These are phyloP conservation scores for Fusarium mundagurra DNA, from an alignment of 2,329 filamentous ascomycete genomes.

Conservation along the genomic window DNA sequence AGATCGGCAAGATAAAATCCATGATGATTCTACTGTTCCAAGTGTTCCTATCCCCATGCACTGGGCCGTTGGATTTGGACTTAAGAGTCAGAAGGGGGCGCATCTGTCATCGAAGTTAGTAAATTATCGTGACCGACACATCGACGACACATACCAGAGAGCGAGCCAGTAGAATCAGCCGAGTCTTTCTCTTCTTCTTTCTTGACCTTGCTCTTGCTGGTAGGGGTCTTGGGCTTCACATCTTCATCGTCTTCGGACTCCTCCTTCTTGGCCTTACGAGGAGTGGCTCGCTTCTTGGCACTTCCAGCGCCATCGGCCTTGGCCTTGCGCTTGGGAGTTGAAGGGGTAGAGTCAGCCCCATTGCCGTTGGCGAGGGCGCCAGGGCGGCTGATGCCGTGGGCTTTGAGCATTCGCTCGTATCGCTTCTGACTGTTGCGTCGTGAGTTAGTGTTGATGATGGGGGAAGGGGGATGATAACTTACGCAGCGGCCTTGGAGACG, in stretches of 20 bases:
- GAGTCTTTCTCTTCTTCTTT: slow-evolving; percentile 34
- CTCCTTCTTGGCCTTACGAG: slow-evolving; percentile 40
- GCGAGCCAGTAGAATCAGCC: slow-evolving; percentile 16
- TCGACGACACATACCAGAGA: slow-evolving; percentile 30
- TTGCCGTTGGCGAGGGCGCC: slow-evolving; percentile 5
- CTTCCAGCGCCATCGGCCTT: slow-evolving; percentile 31
- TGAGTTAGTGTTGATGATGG: background rate
- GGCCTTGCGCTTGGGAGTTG: slow-evolving; percentile 46
- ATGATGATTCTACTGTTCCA: background rate
- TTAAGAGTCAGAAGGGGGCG: slow-evolving; percentile 28
- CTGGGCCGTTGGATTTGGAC: background rate
- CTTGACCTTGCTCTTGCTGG: slow-evolving; percentile 30
- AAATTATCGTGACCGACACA: background rate
- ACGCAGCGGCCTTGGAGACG: slow-evolving; percentile 75
- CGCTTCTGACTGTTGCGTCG: slow-evolving; percentile 66
- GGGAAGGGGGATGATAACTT: slow-evolving; percentile 50
- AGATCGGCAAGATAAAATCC: slow-evolving; percentile 5
- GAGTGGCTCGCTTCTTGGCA: slow-evolving; percentile 43
- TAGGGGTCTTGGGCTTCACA: slow-evolving; percentile 26
- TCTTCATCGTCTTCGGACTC: slow-evolving; percentile 39
- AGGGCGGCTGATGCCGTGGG: slow-evolving; percentile 58
- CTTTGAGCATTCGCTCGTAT: slow-evolving; percentile 73
- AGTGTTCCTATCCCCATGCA: background rate
- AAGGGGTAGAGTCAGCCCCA: slow-evolving; percentile 2
- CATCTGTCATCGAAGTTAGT: slow-evolving; percentile 19